Conservation (phyloP, 129 eudicot genomes). For the Arctium lappa region DNA sequence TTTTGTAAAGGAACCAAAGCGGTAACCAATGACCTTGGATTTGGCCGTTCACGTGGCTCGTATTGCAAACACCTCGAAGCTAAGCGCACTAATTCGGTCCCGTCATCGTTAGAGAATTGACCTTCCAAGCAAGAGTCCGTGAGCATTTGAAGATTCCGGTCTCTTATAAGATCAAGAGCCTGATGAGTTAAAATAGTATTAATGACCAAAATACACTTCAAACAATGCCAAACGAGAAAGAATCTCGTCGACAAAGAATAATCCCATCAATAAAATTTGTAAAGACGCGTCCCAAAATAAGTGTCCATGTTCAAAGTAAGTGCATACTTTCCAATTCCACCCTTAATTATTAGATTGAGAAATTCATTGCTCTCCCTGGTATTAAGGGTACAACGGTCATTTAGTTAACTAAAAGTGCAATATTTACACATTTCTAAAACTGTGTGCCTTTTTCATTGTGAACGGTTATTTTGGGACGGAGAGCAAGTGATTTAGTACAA, state of each 20-base stretch:
- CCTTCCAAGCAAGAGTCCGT: slow-evolving; percentile 99
- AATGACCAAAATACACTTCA: neutral
- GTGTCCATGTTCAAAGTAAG: neutral
- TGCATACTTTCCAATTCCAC: neutral
- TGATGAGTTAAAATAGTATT: slow-evolving; percentile 20
- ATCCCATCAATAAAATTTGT: neutral
- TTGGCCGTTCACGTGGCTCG: slow-evolving; percentile 97
- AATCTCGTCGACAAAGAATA: neutral
- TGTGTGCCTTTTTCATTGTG: too few relatives aligned
- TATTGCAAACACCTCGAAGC: slow-evolving; percentile 92
- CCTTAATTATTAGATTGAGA: neutral
- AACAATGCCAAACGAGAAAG: neutral
- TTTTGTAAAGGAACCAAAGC: slow-evolving; percentile 90
- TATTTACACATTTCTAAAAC: neutral
- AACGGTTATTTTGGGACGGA: neutral
- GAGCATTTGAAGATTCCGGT: slow-evolving; percentile 91
- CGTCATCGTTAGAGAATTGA: slow-evolving; percentile 85
- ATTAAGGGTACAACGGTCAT: neutral
- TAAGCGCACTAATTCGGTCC: slow-evolving; percentile 89
- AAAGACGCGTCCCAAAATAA: neutral
- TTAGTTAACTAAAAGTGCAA: neutral
- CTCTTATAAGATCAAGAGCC: slow-evolving; percentile 94
- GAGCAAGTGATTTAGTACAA: neutral
- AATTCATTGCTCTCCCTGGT: neutral
- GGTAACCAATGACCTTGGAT: slow-evolving; percentile 81